Evolutionary conservation across 2,329 filamentous ascomycete species (phyloP).

Genomic region (Colletotrichum lini): DNA sequence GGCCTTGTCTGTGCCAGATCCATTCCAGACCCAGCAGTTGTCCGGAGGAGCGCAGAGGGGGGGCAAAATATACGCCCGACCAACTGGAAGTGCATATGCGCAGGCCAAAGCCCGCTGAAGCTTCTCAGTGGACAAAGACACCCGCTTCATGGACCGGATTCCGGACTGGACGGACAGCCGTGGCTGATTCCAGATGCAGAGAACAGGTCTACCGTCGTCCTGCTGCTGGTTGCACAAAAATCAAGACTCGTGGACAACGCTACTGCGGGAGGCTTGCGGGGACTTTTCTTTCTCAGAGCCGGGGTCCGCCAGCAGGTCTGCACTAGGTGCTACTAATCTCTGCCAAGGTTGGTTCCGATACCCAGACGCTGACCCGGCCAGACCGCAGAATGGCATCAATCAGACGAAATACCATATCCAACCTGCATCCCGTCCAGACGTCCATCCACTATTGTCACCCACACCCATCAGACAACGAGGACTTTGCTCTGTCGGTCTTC

Average conservation of each 20-base stretch:
- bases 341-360: conserved; percentile 27
- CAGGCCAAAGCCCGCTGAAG: neutral
- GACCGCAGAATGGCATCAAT: conserved; percentile 39
- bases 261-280: conserved; percentile 5
- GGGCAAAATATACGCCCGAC: conserved; percentile 29
- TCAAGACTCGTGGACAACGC: conserved; percentile 7
- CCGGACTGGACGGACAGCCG: conserved; percentile 12
- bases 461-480: conserved; percentile 2
- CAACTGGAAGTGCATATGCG: conserved; percentile 4
- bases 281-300: neutral
- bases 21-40: conserved; percentile 18
- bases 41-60: conserved; percentile 26
- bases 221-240: conserved; percentile 13
- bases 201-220: neutral
- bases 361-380: conserved; percentile 17
- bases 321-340: neutral
- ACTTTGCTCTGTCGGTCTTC: conserved; percentile 1
- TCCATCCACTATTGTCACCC: conserved; percentile 16
- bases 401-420: conserved; percentile 39
- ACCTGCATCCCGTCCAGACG: conserved; percentile 22
- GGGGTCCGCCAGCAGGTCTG: neutral
- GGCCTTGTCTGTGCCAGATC: conserved; percentile 16
- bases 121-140: conserved; percentile 24
- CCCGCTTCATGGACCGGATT: conserved; percentile 1
- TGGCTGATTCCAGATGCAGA: conserved; percentile 10